Base-by-base conservation (phyloP, 2,329 filamentous ascomycete species). In the Penicillium occitanis region DNA sequence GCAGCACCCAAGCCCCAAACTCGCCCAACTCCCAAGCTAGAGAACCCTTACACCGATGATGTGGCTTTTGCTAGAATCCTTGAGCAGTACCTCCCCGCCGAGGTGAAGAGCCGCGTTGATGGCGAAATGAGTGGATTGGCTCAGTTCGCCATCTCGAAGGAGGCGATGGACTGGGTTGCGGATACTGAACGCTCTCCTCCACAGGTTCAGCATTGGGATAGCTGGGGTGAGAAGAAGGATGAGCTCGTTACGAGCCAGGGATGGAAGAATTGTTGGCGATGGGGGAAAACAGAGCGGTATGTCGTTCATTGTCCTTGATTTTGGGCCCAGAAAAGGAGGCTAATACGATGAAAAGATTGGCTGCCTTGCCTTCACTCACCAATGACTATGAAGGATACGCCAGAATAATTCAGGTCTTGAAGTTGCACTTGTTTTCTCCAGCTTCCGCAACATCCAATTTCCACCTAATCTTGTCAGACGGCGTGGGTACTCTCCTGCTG, bases 101-200 rank as follows among this genome's bases (percentile, higher is more conserved):
- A 53, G 25, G 50, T 53, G 28, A 53, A 33, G 50, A 53, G 17
- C 25, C 50, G 28, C 28, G 50, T n/a, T 17, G 50, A 53, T 33
- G 28, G 28, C 25, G 50, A 53, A 11, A n/a, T 53, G 28, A 33
- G 8, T 33, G 50, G 14, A 30, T n/a, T 53, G 14, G 25, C 50
- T n/a, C 25, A 53, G 28, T 33, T 28, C 19, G 55, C 33, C 4
- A 35, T 59, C 33, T 59, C 55, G 7, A 35, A 59, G 4, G 19
- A 59, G 55, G 35, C 22, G n/a, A 59, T 59, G 55, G 19, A 59
- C 19, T 59, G 55, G 55, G 50, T 61, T 46, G 84, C 85, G 0
- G 87, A 91, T 73, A 86, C 89, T 0, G 90, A 92, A 74, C 82
- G 79, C 50, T 88, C 90, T 68, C 83, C 85, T 53, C 88, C 89